A percentile compares a stretch with the other conserved stretches of the same genome.
phyloP scores from a whole-genome alignment of 148 eudicot genomes.

The Rhododendron ferrugineum region DNA sequence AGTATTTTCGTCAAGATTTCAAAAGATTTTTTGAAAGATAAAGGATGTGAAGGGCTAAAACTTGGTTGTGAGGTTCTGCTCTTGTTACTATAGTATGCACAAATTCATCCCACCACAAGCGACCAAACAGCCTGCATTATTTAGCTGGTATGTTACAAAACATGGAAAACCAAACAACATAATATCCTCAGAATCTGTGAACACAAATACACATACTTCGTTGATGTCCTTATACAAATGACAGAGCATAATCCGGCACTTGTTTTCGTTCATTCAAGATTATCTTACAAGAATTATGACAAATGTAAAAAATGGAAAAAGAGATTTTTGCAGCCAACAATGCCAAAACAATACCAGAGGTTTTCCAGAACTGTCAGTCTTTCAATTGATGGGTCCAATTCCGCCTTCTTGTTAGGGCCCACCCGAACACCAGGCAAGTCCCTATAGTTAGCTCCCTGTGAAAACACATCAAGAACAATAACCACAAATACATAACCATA shows the following conservation, averaged over 20 bases:
- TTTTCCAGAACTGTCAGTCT: constrained; percentile 21
- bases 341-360: constrained; percentile 20
- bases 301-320: background rate
- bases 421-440: constrained; percentile 16
- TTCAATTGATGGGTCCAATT: constrained; percentile 16
- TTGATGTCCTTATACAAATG: constrained; percentile 18
- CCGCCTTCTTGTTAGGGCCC: constrained; percentile 11
- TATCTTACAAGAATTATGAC: background rate
- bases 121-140: constrained; percentile 20
- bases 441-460: constrained; percentile 24
- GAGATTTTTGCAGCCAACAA: background rate
- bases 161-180: background rate
- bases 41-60: background rate
- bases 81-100: constrained; percentile 19
- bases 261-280: background rate
- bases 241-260: constrained; percentile 23
- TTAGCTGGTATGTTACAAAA: background rate
- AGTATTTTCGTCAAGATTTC: background rate
- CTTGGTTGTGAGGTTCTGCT: constrained; percentile 27
- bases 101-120: constrained; percentile 20
- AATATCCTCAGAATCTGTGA: background rate
- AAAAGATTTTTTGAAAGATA: background rate
- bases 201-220: constrained; percentile 11
- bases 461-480: background rate
- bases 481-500: background rate